These are phyloP conservation scores for Ceratocystis cubensis DNA, from an alignment of 2,329 filamentous ascomycete species.

Conservation along the genomic window DNA sequence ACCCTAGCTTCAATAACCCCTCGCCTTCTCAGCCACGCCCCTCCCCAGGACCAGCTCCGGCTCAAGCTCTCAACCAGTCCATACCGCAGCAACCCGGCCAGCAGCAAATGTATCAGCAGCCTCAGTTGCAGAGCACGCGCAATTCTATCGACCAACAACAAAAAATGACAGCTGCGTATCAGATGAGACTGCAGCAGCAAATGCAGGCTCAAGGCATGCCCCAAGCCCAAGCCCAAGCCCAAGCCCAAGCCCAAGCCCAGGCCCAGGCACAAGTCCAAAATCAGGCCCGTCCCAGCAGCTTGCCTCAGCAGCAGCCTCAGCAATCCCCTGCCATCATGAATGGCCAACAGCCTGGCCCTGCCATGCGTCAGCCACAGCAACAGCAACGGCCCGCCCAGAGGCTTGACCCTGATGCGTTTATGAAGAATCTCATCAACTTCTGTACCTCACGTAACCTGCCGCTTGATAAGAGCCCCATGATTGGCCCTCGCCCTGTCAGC, in stretches of 20 bases:
- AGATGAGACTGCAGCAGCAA: constrained; percentile 69
- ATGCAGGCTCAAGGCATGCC: constrained; percentile 36
- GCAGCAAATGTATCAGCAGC: constrained; percentile 27
- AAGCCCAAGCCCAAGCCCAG: constrained; percentile 20
- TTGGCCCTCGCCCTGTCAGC: constrained; percentile 62
- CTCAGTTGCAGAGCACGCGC: constrained; percentile 8
- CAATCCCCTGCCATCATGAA: constrained; percentile 15
- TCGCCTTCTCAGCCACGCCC: constrained; percentile 43
- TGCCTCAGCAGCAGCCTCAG: constrained; percentile 14
- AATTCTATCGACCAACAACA: constrained; percentile 53
- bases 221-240: constrained; percentile 10
- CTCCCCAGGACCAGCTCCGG: constrained; percentile 42
- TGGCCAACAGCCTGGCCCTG: constrained; percentile 26
- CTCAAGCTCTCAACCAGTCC: constrained; percentile 39
- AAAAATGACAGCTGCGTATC: constrained; percentile 57
- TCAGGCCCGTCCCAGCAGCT: constrained; percentile 23
- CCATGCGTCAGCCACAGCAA: constrained; percentile 39
- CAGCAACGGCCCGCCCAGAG: constrained; percentile 35
- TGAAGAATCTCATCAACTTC: constrained; percentile 64
- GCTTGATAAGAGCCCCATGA: constrained; percentile 60
- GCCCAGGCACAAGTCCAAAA: constrained; percentile 23
- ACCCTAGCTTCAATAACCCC: constrained; percentile 44
- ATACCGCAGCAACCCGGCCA: constrained; percentile 39
- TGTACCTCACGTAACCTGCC: constrained; percentile 62
- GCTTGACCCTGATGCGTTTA: constrained; percentile 53